phyloP scores from a whole-genome alignment of 139 green algal genomes.

The Haematococcus lacustris region DNA sequence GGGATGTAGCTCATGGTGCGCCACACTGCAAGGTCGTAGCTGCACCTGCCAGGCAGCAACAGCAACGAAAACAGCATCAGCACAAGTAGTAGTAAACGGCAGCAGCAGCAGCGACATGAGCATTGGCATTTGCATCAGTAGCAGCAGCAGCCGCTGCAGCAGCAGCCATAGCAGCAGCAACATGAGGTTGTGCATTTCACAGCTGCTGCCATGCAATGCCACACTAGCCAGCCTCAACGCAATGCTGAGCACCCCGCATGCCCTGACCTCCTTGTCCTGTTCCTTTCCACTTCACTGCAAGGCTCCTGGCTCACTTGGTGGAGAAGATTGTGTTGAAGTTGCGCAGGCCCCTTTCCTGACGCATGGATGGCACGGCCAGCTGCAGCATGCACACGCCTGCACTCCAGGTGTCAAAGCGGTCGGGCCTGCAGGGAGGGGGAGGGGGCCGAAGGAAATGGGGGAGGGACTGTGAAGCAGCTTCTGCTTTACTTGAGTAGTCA shows the following conservation, averaged over 20 bases:
- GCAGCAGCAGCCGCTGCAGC: too few species aligned
- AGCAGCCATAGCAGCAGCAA: neutral
- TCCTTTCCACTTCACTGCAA: too few species aligned
- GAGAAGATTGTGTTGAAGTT: constrained; percentile 52
- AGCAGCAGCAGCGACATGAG: neutral
- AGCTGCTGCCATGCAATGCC: too few species aligned
- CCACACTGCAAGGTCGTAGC: constrained; percentile 72
- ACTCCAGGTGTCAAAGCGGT: constrained; percentile 88
- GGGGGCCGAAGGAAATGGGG: too few species aligned
- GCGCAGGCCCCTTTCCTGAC: constrained; percentile 46
- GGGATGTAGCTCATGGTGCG: constrained; percentile 32
- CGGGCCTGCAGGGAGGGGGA: too few species aligned
- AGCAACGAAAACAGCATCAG: neutral
- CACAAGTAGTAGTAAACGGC: neutral
- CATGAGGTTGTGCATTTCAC: too few species aligned
- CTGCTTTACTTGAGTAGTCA: too few species aligned
- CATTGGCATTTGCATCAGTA: too few species aligned
- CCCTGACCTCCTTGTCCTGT: too few species aligned
- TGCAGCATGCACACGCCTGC: constrained; percentile 48
- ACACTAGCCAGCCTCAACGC: too few species aligned
- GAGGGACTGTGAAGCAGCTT: too few species aligned
- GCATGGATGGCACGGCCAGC: constrained; percentile 62
- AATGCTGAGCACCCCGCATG: too few species aligned
- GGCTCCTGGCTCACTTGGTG: constrained; percentile 10
- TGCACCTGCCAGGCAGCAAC: constrained; percentile 10